A percentile compares a stretch with the other conserved stretches of the same genome.
phyloP scores from a whole-genome alignment of 1,284 basidiomycete species.

The Crepidotus sp. region DNA sequence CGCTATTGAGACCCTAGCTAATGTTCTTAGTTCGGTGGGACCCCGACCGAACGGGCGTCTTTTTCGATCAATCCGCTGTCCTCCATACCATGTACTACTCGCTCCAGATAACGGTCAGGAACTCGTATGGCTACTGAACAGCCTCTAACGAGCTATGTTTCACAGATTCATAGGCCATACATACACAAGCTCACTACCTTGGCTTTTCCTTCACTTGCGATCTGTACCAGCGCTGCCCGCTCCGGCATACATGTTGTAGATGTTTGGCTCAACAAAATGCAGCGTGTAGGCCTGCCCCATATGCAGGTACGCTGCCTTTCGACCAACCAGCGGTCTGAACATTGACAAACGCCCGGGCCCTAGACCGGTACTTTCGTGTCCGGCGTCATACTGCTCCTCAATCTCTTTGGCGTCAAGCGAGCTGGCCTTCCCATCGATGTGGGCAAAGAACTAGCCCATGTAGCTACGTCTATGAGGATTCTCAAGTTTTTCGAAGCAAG shows the following conservation, averaged over 20 bases:
- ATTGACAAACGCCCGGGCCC: neutral
- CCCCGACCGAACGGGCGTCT: constrained; percentile 39
- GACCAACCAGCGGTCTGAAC: neutral
- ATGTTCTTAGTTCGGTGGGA: constrained; percentile 48
- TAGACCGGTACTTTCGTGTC: constrained; percentile 29
- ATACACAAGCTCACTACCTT: constrained; percentile 35
- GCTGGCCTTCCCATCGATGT: constrained; percentile 17
- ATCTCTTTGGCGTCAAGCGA: constrained; percentile 17
- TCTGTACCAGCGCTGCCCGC: constrained; percentile 62
- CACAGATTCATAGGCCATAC: constrained; percentile 29
- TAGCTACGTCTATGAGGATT: constrained; percentile 12
- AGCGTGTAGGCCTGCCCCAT: constrained; percentile 23
- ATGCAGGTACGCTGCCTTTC: constrained; percentile 21
- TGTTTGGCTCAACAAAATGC: constrained; percentile 19
- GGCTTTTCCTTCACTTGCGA: constrained; percentile 53
- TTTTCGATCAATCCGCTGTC: constrained; percentile 53
- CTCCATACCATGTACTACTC: constrained; percentile 56
- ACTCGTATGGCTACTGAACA: constrained; percentile 42
- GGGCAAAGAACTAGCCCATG: constrained; percentile 15
- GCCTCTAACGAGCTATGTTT: constrained; percentile 26
- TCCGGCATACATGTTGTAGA: constrained; percentile 53
- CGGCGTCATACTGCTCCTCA: constrained; percentile 14
- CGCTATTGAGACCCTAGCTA: constrained; percentile 20
- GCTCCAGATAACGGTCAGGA: constrained; percentile 38
- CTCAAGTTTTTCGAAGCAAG: constrained; percentile 16